Evolutionary conservation across 352 stramenopile genomes (phyloP), one percentile per base, ranked within the genome.

Genomic region (Phytophthora pinifolia): DNA sequence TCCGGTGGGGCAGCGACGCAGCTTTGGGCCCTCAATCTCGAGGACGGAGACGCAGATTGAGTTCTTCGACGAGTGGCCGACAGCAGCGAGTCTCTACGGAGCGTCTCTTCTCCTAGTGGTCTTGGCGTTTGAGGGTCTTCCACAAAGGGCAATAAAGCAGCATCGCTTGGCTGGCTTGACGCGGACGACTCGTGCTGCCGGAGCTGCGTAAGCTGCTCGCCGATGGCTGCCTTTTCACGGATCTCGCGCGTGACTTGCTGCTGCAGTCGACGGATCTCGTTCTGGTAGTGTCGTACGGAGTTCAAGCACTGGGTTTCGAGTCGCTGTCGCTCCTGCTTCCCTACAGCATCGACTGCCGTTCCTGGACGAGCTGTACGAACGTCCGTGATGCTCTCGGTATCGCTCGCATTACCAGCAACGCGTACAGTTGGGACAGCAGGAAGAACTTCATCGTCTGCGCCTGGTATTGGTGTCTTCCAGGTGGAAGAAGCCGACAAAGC

Each of bases 241-340:
- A 53, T 73, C 53, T 92, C 82, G 9, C 66, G 70, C 1, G 62
- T 48, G 10, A 92, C 58, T 48, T 92, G 79, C 47, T 78, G 65
- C 48, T 86, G 75, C 15, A 92, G 42, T 3, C 82, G 75, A 36
- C 70, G 70, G 46, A 92, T 86, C 52, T 89, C 77, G 25, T 79
- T 85, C 46, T 89, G 75, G 34, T 74, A 82, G 36, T 92, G 82
- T 2, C 72, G 71, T 30, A 54, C 58, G 2, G 74, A 69, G 31
- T 75, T 83, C 25, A 77, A 45, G 9, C 75, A 70, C 31, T 46
- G 44, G 3, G 48, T 38, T 55, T 59, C 49, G n/a, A 54, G 42
- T 1, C 38, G 44, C 33, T 44, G 53, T 2, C 22, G 45, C 32
- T 54, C 49, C 22, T 52, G 60, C 34, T 45, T 61, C 0, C 50